Evolutionary conservation across 179 eudicot species (phyloP), one percentile per base, ranked within the genome.

Genomic region (Camellia oleifera): DNA sequence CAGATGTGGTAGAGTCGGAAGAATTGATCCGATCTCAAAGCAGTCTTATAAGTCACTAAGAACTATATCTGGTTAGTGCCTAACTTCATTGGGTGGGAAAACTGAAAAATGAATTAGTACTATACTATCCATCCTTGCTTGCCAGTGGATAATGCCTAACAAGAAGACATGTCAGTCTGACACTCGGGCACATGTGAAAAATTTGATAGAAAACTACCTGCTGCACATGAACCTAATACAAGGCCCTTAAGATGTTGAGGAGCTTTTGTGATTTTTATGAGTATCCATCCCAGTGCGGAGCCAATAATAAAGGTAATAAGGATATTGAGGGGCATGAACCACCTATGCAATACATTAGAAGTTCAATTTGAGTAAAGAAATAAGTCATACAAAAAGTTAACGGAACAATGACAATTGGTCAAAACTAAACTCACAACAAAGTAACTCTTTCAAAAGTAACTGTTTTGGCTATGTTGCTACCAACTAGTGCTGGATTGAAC

Each of bases 281-380:
- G 90, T 42, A 88, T 78, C 89, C 90, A 89, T 13, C 92, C 92
- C 26, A 88, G 77, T 50, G 54, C 56, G 42, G 92, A 86, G 69
- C 92, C 92, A 40, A 89, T 74, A 8, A 89, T 77, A 77, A 88
- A 88, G 0, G 92, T 86, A n/a, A 89, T 46, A 77, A 89, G 78
- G 53, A 89, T 88, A 70, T 86, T 89, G 54, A 86, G 78, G 0
- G 88, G 92, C 89, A 88, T 88, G 81, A 89, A 89, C 92, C 92
- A 89, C 89, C 92, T 89, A 69, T 62, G 85, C 63, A 10, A 15
- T 56, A 11, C 46, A 53, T 73, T 32, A 54, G 26, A 53, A 6
- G 13, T 65, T 23, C 44, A 20, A 20, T 70, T 73, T 10, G 12
- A 52, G 7, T 15, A 13, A 5, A 15, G 20, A 68, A 69, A 65